phyloP scores from a whole-genome alignment of 2,329 filamentous ascomycete species.

The Botrytis byssoidea region DNA sequence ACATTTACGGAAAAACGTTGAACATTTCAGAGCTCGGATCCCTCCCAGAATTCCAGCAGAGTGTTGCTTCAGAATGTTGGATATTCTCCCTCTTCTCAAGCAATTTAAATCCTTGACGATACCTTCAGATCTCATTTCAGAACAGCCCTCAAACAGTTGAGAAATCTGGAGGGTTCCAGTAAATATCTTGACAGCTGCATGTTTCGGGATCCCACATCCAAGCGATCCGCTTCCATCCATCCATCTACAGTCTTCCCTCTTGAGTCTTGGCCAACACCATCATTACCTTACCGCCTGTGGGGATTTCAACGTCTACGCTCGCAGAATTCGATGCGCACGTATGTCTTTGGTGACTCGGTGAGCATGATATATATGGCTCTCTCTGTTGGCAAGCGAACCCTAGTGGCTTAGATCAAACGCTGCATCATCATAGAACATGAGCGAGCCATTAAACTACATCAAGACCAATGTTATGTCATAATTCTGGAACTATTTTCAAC shows the following conservation, averaged over 20 bases:
- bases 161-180: background rate
- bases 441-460: background rate
- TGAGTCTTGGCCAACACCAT: background rate
- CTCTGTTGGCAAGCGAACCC: conserved; percentile 3
- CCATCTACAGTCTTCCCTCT: background rate
- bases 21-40: background rate
- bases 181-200: conserved; percentile 22
- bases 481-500: background rate
- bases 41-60: background rate
- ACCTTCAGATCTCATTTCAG: background rate
- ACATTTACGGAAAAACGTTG: background rate
- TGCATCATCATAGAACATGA: background rate
- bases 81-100: background rate
- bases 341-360: background rate
- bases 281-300: background rate
- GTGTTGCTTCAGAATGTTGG: background rate
- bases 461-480: background rate
- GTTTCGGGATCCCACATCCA: conserved; percentile 21
- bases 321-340: background rate
- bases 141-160: conserved; percentile 1
- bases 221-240: conserved; percentile 8
- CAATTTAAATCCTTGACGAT: background rate
- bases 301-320: background rate
- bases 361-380: background rate
- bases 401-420: background rate